phyloP scores from a whole-genome alignment of 352 stramenopile genomes.

The Globisporangium splendens region DNA sequence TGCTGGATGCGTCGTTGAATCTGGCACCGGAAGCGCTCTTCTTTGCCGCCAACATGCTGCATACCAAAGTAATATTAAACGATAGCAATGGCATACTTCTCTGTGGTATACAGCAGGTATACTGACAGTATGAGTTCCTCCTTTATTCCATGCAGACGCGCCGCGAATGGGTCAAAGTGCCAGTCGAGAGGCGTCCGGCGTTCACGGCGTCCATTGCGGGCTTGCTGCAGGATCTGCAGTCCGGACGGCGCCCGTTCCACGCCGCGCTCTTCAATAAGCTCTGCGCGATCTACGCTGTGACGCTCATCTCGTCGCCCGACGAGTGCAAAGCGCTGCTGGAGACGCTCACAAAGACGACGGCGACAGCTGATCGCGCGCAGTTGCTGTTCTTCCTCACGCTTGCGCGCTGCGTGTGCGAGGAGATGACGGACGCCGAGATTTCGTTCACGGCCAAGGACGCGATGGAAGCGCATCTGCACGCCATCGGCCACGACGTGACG shows the following conservation, averaged over 20 bases:
- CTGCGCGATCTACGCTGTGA: conserved; percentile 53
- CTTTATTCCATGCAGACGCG: conserved; percentile 23
- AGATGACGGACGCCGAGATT: conserved; percentile 61
- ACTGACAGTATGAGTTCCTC: background rate
- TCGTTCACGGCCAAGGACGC: conserved; percentile 55
- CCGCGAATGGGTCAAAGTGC: conserved; percentile 55
- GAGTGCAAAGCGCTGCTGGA: conserved; percentile 44
- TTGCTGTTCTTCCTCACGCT: conserved; percentile 53
- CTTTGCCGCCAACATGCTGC: conserved; percentile 74
- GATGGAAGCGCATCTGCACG: conserved; percentile 52
- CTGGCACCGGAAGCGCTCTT: conserved; percentile 57
- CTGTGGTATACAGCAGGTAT: background rate
- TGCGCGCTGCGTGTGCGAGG: conserved; percentile 59
- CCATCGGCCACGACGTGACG: conserved; percentile 41
- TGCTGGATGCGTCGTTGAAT: conserved; percentile 43
- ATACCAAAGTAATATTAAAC: conserved; percentile 39
- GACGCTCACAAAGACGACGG: conserved; percentile 21
- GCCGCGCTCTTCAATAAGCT: conserved; percentile 53
- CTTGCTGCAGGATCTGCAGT: conserved; percentile 35
- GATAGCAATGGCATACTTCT: background rate
- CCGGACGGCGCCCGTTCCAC: conserved; percentile 19
- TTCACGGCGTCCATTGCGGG: conserved; percentile 34
- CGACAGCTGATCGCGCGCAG: conserved; percentile 23
- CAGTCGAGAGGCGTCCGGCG: conserved; percentile 26
- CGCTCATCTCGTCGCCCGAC: conserved; percentile 46